Evolutionary conservation across 1,284 basidiomycete genomes (phyloP), one percentile per base, ranked within the genome.

Genomic region (Fomitopsis palustris): DNA sequence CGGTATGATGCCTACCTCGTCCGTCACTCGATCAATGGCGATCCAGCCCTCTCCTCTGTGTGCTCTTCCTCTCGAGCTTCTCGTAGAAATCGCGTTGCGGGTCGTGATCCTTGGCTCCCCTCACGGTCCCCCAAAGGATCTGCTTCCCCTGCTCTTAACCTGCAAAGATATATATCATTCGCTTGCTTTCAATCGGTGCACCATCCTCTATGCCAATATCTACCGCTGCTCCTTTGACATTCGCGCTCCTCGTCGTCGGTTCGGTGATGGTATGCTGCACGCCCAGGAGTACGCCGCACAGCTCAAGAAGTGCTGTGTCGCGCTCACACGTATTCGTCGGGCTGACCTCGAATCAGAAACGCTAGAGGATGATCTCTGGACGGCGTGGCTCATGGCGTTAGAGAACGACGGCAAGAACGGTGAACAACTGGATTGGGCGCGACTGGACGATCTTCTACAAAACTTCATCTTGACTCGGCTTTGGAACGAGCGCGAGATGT

Each of bases 381-480:
- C 74, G 1, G 76, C 81, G 1, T 86, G 85, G 62, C 66, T 87
- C 43, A 83, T 93, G 79, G 70, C 89, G 64, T 72, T 84, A 10
- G 91, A 93, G 67, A 87, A 90, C 76, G 87, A 93, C 69, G 90
- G 88, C 23, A 83, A 81, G 72, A 93, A 93, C 68, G 72, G 78
- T 17, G 72, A 68, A 1, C 88, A 88, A 69, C 33, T 92, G 51
- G 74, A 81, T 43, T 75, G 74, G 53, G 86, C 81, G 0, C 77
- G 80, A 5, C 73, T 84, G 7, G 74, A 77, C 35, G 63, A 65
- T 12, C 82, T 82, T 58, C 74, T 82, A 14, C 75, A 81, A 52
- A 47, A 62, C 0, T 83, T 80, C 60, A 69, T 87, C 39, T 74
- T 75, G 42, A 64, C 67, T 27, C 72, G 77, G 10, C 73, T 88